A percentile compares a stretch with the other conserved stretches of the same genome.
phyloP scores from a whole-genome alignment of 768 basidiomycete genomes.

The Lentinula guzmanii region DNA sequence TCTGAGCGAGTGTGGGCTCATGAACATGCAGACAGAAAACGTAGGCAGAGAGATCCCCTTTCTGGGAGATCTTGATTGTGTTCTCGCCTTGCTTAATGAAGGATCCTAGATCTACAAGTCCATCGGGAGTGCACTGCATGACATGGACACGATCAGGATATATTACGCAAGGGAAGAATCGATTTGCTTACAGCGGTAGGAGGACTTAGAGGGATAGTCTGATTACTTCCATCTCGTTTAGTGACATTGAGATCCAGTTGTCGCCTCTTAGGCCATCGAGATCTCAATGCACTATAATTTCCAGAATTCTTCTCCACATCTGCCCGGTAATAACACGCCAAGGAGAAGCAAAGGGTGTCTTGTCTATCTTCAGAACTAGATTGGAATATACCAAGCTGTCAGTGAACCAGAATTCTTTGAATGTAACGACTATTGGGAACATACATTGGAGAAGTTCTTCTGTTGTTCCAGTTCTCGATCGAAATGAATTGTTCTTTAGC shows the following conservation, averaged over 20 bases:
- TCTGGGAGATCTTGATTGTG: slow-evolving; percentile 35
- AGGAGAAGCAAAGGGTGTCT: background rate
- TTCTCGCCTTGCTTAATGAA: slow-evolving; percentile 37
- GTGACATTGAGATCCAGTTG: slow-evolving; percentile 28
- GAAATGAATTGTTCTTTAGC: background rate
- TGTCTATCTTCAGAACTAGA: background rate
- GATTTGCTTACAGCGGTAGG: slow-evolving; percentile 29
- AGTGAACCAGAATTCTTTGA: background rate
- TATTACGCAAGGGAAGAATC: background rate
- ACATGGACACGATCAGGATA: background rate
- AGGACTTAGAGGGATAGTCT: slow-evolving; percentile 33
- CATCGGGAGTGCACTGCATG: slow-evolving; percentile 29
- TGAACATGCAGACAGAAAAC: slow-evolving; percentile 44
- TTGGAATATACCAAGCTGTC: no score
- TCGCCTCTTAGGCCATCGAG: slow-evolving; percentile 35
- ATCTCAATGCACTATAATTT: slow-evolving; percentile 14
- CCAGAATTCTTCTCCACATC: background rate
- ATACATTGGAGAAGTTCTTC: background rate
- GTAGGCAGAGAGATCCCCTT: slow-evolving; percentile 36
- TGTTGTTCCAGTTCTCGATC: background rate
- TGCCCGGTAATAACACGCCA: background rate
- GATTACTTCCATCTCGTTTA: slow-evolving; percentile 19
- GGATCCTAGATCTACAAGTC: slow-evolving; percentile 45
- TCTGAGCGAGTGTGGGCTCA: slow-evolving; percentile 40
- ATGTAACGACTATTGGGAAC: background rate